phyloP scores from a whole-genome alignment of 257 asterid species.

The Parsonsia alboflavescens region DNA sequence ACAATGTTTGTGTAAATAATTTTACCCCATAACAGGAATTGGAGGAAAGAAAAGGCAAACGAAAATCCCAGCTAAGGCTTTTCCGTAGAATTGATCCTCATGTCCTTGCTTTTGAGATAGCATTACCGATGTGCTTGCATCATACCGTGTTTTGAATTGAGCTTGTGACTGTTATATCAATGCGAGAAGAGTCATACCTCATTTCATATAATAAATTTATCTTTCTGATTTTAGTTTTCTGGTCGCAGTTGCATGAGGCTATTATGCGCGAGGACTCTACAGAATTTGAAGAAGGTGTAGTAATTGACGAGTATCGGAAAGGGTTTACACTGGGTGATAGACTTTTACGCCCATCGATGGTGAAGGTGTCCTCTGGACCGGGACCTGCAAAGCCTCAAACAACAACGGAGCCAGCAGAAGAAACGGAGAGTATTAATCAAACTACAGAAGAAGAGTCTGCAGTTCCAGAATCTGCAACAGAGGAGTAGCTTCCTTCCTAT shows the following conservation, averaged over 20 bases:
- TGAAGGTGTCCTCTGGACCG: conserved; percentile 87
- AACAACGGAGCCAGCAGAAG: conserved; percentile 30
- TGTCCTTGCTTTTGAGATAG: not conserved
- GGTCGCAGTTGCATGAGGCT: conserved; percentile 75
- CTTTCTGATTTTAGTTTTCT: conserved; percentile 15
- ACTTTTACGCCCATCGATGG: conserved; percentile 88
- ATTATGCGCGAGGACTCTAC: conserved; percentile 85
- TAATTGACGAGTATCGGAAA: conserved; percentile 66
- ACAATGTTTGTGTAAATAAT: conserved; percentile 25
- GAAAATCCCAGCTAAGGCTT: not conserved
- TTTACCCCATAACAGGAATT: conserved; percentile 11
- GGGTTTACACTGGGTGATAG: conserved; percentile 75
- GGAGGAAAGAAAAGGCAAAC: not conserved
- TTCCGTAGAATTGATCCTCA: not conserved
- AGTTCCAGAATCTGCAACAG: conserved; percentile 24
- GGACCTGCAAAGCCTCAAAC: conserved; percentile 60
- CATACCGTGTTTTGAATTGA: not conserved
- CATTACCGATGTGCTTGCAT: not conserved
- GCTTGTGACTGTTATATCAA: not conserved
- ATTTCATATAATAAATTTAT: not conserved
- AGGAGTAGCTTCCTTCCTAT: conserved; percentile 22
- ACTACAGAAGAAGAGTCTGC: conserved; percentile 17
- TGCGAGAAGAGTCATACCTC: not conserved
- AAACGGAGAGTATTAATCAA: conserved; percentile 25
- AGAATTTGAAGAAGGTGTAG: conserved; percentile 60